Percentiles rank a stretch among this genome's conserved stretches.
Conservation (phyloP, 2,329 filamentous ascomycete species). For the Macrophomina pseudophaseolina region DNA sequence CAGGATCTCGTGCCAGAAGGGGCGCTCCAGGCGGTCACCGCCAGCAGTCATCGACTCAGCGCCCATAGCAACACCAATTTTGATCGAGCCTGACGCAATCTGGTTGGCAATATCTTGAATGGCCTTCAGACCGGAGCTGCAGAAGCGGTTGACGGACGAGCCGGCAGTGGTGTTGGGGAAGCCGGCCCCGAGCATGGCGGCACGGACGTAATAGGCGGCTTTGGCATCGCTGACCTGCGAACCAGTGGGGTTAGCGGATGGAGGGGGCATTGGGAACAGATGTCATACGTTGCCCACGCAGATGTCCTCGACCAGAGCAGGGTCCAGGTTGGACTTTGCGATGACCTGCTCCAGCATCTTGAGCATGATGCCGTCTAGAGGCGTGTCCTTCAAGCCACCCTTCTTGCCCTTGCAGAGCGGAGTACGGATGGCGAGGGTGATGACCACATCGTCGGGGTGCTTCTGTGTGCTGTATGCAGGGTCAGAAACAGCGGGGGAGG, state of each 20-base stretch:
- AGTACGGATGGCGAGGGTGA: constrained; percentile 88
- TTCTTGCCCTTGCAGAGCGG: constrained; percentile 87
- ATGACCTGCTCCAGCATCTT: constrained; percentile 72
- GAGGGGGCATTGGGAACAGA: background rate
- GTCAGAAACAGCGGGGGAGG: constrained; percentile 21
- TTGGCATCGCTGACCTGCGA: constrained; percentile 78
- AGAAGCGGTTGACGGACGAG: constrained; percentile 91
- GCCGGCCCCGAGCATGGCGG: constrained; percentile 85
- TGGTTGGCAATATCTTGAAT: constrained; percentile 93
- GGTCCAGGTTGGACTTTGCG: constrained; percentile 76
- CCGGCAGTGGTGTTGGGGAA: constrained; percentile 89
- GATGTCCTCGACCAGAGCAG: constrained; percentile 83
- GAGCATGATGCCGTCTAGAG: constrained; percentile 84
- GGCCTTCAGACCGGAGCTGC: constrained; percentile 93
- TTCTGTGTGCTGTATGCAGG: constrained; percentile 72
- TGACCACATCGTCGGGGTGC: constrained; percentile 95
- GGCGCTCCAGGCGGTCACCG: constrained; percentile 70
- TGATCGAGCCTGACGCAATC: constrained; percentile 79
- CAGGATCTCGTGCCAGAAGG: constrained; percentile 79
- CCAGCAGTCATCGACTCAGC: constrained; percentile 85
- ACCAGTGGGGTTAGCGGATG: background rate
- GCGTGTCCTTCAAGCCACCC: constrained; percentile 94
- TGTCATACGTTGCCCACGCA: constrained; percentile 82
- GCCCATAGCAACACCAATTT: constrained; percentile 84
- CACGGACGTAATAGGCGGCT: constrained; percentile 88